A percentile compares a stretch with the other conserved stretches of the same genome.
These are phyloP conservation scores for Candida verbasci DNA, from an alignment of 805 yeast genomes.

Conservation along the genomic window DNA sequence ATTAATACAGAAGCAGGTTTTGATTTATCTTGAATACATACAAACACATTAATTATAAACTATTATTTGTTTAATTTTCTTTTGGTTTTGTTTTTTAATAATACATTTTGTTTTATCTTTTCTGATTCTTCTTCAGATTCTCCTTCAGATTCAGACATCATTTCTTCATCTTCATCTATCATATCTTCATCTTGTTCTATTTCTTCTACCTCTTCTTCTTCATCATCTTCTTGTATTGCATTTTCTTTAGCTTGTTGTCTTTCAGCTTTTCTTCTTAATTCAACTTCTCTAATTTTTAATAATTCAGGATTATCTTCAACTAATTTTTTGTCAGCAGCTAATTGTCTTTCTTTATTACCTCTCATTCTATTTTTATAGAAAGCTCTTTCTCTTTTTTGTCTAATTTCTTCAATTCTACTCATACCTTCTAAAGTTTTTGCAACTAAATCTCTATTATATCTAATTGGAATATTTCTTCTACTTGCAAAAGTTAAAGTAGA, in stretches of 20 bases:
- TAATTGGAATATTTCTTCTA: slow-evolving; percentile 95
- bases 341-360: slow-evolving; percentile 86
- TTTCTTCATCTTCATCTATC: slow-evolving; percentile 40
- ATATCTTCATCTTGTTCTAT: slow-evolving; percentile 42
- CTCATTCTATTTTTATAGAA: slow-evolving; percentile 99
- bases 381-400: slow-evolving; percentile 94
- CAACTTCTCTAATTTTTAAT: slow-evolving; percentile 90
- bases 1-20: slow-evolving; percentile 84
- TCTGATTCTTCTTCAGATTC: slow-evolving; percentile 47
- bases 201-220: slow-evolving; percentile 29
- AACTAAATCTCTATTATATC: slow-evolving; percentile 95
- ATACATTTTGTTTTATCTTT: slow-evolving; percentile 63
- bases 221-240: slow-evolving; percentile 41
- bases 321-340: slow-evolving; percentile 81
- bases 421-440: slow-evolving; percentile 91
- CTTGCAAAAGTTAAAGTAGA: slow-evolving; percentile 94
- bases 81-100: slow-evolving; percentile 37
- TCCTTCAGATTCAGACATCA: slow-evolving; percentile 34
- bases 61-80: neutral
- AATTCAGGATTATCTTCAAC: slow-evolving; percentile 87
- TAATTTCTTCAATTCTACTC: slow-evolving; percentile 93
- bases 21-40: slow-evolving; percentile 56
- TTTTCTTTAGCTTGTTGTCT: slow-evolving; percentile 59
- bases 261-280: slow-evolving; percentile 71
- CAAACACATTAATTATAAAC: neutral